phyloP scores from a whole-genome alignment of 164 flowering plant genomes.

The Litsea cubeba region DNA sequence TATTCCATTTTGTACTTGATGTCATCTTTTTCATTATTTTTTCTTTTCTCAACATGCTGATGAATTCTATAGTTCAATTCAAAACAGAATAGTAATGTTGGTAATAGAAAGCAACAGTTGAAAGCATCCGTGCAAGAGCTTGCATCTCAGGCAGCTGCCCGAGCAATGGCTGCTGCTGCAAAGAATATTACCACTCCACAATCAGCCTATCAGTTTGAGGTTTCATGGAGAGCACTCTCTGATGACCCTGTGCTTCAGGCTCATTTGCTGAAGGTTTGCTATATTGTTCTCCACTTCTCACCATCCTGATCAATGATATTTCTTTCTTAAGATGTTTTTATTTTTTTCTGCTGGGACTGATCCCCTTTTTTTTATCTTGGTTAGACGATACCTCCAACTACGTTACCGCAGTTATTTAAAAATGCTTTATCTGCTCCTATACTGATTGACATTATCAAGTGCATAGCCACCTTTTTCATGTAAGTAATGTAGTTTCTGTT shows the following conservation, averaged over 20 bases:
- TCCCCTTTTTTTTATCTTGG: slow-evolving; percentile 3
- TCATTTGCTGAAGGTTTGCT: slow-evolving; percentile 64
- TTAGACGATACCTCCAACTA: slow-evolving; percentile 62
- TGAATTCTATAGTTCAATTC: not conserved
- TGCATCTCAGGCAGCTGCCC: slow-evolving; percentile 81
- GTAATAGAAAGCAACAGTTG: slow-evolving; percentile 33
- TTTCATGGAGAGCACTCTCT: slow-evolving; percentile 76
- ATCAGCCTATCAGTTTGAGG: slow-evolving; percentile 91
- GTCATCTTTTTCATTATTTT: not conserved
- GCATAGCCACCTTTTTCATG: slow-evolving; percentile 71
- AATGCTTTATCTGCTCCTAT: slow-evolving; percentile 75
- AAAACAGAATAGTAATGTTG: slow-evolving; percentile 30
- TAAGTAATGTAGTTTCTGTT: slow-evolving; percentile 26
- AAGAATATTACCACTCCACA: slow-evolving; percentile 62
- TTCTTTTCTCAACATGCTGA: not conserved
- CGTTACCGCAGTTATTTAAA: slow-evolving; percentile 73
- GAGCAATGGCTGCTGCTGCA: slow-evolving; percentile 62
- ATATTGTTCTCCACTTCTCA: not conserved
- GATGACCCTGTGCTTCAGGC: slow-evolving; percentile 67
- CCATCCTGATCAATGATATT: not conserved
- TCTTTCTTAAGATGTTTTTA: not conserved
- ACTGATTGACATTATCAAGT: slow-evolving; percentile 65
- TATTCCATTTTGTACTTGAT: not conserved
- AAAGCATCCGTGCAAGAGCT: slow-evolving; percentile 71
- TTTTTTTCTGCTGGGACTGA: slow-evolving; percentile 8